Conservation (phyloP, 345 rosid genomes). For the Eucalyptus guilfoylei region DNA sequence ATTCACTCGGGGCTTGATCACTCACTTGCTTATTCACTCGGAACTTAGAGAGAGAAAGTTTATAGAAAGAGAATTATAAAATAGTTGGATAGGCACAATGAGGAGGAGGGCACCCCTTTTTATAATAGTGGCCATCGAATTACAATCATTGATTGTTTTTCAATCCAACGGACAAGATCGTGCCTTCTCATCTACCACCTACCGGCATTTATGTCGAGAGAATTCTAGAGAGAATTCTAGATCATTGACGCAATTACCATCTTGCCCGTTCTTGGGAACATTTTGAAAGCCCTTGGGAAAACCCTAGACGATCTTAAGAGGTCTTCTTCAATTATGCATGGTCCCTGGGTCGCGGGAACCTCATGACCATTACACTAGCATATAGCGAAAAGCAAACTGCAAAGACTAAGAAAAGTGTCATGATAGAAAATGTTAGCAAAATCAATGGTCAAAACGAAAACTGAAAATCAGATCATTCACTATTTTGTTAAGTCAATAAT, state of each 20-base stretch:
- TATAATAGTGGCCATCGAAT: no score
- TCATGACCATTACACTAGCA: neutral
- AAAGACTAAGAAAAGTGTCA: neutral
- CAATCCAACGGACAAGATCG: neutral
- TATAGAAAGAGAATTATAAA: no score
- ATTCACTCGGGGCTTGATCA: no score
- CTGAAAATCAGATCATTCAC: neutral
- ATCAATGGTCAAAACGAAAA: neutral
- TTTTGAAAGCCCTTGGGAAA: no score
- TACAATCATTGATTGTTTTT: no score
- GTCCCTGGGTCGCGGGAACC: neutral
- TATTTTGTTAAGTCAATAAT: neutral
- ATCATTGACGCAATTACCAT: fast-evolving
- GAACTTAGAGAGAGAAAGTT: no score
- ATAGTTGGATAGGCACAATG: no score
- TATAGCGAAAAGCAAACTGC: neutral
- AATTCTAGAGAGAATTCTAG: neutral
- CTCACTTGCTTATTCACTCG: no score
- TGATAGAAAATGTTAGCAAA: neutral
- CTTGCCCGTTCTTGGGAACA: neutral
- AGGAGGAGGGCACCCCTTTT: no score
- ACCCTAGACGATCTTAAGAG: fast-evolving
- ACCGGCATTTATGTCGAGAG: neutral
- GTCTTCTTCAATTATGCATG: neutral
- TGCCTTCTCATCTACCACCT: neutral